Conservation (phyloP, 345 rosid species). For the Dipteronia sinensis region DNA sequence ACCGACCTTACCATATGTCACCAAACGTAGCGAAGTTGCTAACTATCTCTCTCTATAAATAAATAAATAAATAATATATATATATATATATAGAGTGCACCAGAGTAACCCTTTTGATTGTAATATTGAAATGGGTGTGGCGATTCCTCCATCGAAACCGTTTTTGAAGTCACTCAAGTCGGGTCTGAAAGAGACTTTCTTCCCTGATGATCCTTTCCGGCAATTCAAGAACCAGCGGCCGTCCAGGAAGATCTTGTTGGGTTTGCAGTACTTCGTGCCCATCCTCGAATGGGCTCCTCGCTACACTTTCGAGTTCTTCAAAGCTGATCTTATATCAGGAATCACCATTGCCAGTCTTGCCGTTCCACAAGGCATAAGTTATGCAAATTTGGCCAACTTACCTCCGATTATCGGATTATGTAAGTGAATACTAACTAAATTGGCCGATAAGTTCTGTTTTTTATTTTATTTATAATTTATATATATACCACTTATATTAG, state of each 20-base stretch:
- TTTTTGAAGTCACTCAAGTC: slow-evolving; percentile 62
- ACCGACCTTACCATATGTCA: background rate
- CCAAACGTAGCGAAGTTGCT: background rate
- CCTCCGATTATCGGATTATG: slow-evolving; percentile 96
- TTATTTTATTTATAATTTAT: no score
- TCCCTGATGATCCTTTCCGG: slow-evolving; percentile 90
- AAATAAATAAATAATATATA: no score
- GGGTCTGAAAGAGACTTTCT: slow-evolving; percentile 75
- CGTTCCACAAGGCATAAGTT: slow-evolving; percentile 97
- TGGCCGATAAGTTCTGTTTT: background rate
- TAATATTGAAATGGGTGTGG: slow-evolving; percentile 47
- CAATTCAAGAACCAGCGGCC: slow-evolving; percentile 74
- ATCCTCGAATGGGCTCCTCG: slow-evolving; percentile 90
- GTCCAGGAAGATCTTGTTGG: slow-evolving; percentile 53
- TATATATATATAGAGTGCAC: no score
- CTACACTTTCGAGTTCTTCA: slow-evolving; percentile 73
- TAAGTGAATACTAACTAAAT: slow-evolving; percentile 28
- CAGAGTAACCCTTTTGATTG: no score
- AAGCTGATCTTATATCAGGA: slow-evolving; percentile 81
- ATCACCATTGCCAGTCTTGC: slow-evolving; percentile 97
- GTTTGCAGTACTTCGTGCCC: slow-evolving; percentile 71
- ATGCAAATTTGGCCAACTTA: slow-evolving; percentile 81
- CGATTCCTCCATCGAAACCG: slow-evolving; percentile 75
- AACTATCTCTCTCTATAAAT: background rate
- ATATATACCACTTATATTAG: no score